A percentile compares a stretch with the other conserved stretches of the same genome.
phyloP scores from a whole-genome alignment of 768 basidiomycete genomes.

The Pleurotus giganteus region DNA sequence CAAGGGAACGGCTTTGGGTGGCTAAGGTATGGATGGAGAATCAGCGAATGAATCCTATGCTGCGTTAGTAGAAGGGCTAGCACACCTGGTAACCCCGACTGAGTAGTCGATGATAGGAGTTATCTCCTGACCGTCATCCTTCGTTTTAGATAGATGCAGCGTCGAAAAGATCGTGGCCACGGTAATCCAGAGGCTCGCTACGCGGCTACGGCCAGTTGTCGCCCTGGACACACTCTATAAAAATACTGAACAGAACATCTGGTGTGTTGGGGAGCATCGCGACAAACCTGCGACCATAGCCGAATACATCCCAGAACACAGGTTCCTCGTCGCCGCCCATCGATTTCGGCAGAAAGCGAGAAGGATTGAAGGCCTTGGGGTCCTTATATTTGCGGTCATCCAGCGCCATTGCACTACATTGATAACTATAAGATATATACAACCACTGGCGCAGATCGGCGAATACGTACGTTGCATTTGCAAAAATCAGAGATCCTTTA shows the following conservation, averaged over 20 bases:
- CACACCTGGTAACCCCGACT: no score
- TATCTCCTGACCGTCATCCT: no score
- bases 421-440: neutral
- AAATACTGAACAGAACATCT: neutral
- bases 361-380: conserved; percentile 45
- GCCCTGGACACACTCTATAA: conserved; percentile 50
- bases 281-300: conserved; percentile 52
- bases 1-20: no score
- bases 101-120: no score
- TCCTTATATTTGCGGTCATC: conserved; percentile 28
- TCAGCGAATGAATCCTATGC: no score
- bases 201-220: conserved; percentile 47
- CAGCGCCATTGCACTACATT: conserved; percentile 25
- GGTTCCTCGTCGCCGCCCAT: conserved; percentile 37
- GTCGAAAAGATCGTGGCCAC: conserved; percentile 41
- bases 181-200: conserved; percentile 43
- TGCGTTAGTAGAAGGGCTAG: no score
- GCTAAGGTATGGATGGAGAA: no score
- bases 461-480: conserved; percentile 29
- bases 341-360: conserved; percentile 39
- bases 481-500: conserved; percentile 28
- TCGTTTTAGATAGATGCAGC: no score
- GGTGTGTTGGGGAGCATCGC: conserved; percentile 1
- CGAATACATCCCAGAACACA: conserved; percentile 40
- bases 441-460: neutral